Evolutionary conservation across 306 rosid genomes (phyloP).

Genomic region (Hippophae gyantsensis): DNA sequence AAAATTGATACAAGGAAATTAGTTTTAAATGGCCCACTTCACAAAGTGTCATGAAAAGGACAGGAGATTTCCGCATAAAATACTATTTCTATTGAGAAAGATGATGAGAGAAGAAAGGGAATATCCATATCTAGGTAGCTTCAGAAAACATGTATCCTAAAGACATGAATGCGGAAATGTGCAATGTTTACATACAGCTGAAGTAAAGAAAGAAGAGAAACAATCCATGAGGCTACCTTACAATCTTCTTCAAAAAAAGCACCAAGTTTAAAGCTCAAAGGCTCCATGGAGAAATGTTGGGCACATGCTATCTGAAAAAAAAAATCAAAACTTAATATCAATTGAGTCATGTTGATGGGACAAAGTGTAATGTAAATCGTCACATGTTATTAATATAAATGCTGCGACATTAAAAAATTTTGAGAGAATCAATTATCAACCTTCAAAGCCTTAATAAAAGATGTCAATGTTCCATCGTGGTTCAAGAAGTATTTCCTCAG

Average conservation of each 20-base stretch:
- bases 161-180: not conserved
- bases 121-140: not conserved
- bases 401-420: constrained; percentile 9
- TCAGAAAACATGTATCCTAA: not conserved
- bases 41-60: no score
- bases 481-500: constrained; percentile 72
- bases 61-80: not conserved
- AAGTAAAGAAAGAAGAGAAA: not conserved
- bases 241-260: constrained; percentile 41
- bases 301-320: constrained; percentile 65
- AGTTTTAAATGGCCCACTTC: no score
- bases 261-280: constrained; percentile 56
- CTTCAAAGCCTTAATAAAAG: constrained; percentile 86
- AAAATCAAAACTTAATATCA: constrained; percentile 18
- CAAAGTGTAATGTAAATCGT: constrained; percentile 1
- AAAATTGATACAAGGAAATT: not conserved
- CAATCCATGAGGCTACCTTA: constrained; percentile 24
- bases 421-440: constrained; percentile 28
- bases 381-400: constrained; percentile 4
- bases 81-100: not conserved
- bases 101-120: not conserved
- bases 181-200: not conserved
- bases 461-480: constrained; percentile 86
- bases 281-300: constrained; percentile 73
- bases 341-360: constrained; percentile 12